Evolutionary conservation across 768 basidiomycete species (phyloP).

Genomic region (Tylopilus felleus): DNA sequence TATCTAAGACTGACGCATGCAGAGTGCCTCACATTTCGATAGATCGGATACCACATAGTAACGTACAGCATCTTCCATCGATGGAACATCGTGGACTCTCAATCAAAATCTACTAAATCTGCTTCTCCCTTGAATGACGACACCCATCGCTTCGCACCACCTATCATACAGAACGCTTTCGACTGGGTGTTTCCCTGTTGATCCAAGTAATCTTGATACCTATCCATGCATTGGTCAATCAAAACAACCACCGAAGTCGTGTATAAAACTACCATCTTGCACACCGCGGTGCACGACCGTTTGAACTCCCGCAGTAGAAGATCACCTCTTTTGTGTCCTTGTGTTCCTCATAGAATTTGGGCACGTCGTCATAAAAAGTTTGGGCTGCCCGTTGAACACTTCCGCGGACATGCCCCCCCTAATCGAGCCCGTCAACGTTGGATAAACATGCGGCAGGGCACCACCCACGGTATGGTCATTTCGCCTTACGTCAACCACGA

Average conservation of each 20-base stretch:
- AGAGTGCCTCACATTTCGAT: not conserved
- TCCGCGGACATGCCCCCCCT: slow-evolving; percentile 55
- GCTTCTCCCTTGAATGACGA: slow-evolving; percentile 28
- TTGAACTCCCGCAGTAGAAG: slow-evolving; percentile 53
- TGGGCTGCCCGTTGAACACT: slow-evolving; percentile 50
- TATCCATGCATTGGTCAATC: slow-evolving; percentile 13
- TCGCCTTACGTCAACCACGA: slow-evolving; percentile 49
- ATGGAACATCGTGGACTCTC: not conserved
- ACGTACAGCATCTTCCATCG: not conserved
- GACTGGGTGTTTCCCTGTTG: slow-evolving; percentile 31
- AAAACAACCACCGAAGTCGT: not conserved
- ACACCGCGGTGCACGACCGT: slow-evolving; percentile 51
- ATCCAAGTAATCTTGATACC: slow-evolving; percentile 52
- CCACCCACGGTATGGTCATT: slow-evolving; percentile 44
- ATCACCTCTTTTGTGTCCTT: slow-evolving; percentile 41
- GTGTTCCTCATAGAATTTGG: slow-evolving; percentile 40
- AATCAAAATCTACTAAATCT: slow-evolving; percentile 23
- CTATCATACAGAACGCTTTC: slow-evolving; percentile 39
- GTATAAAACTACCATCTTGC: slow-evolving; percentile 46
- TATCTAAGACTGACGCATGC: not conserved
- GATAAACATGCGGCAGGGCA: not conserved
- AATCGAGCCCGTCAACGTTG: not conserved
- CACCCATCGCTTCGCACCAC: slow-evolving; percentile 44
- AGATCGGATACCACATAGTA: not conserved
- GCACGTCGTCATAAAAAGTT: slow-evolving; percentile 46